A percentile compares a stretch with the other conserved stretches of the same genome.
Conservation (phyloP, 2,329 filamentous ascomycete species). For the Penicillium thymicola region DNA sequence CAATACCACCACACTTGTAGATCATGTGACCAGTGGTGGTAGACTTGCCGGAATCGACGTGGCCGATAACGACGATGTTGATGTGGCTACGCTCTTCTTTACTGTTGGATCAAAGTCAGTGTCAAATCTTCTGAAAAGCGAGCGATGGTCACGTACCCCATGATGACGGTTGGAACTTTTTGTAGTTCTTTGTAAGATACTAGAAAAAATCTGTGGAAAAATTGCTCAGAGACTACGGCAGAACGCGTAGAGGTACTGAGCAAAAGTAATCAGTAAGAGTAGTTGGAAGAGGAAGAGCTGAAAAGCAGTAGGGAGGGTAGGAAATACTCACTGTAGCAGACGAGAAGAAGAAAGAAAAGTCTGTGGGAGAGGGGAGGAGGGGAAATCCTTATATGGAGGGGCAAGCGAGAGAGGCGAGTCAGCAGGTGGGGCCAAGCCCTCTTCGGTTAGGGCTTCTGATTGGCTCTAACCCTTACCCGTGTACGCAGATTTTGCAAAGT, state of each 20-base stretch:
- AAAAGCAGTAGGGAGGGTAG: constrained; percentile 26
- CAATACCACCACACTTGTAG: constrained; percentile 99
- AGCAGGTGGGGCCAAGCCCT: constrained; percentile 37
- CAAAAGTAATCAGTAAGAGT: constrained; percentile 23
- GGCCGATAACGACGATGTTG: constrained; percentile 98
- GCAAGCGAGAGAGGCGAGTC: constrained; percentile 42
- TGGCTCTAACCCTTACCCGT: constrained; percentile 23
- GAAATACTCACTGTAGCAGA: constrained; percentile 48
- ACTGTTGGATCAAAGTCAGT: constrained; percentile 49
- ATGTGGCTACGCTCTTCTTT: constrained; percentile 95
- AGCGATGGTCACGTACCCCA: constrained; percentile 53
- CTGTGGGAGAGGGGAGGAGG: constrained; percentile 42
- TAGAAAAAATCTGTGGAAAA: constrained; percentile 40
- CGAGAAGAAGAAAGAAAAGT: constrained; percentile 39
- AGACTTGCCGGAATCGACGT: constrained; percentile 99
- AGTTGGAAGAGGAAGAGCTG: constrained; percentile 20
- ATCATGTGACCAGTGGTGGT: constrained; percentile 96
- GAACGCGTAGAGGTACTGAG: constrained; percentile 51
- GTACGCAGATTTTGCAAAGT: constrained; percentile 34
- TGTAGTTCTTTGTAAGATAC: constrained; percentile 50
- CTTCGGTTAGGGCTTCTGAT: constrained; percentile 22
- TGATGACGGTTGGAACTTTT: constrained; percentile 51
- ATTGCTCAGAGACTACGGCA: constrained; percentile 52
- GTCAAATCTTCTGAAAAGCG: too few relatives aligned
- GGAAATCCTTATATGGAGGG: constrained; percentile 49